Evolutionary conservation across 139 green algal species (phyloP), one percentile per base, ranked within the genome.

Genomic region (Dunaliella sp.): DNA sequence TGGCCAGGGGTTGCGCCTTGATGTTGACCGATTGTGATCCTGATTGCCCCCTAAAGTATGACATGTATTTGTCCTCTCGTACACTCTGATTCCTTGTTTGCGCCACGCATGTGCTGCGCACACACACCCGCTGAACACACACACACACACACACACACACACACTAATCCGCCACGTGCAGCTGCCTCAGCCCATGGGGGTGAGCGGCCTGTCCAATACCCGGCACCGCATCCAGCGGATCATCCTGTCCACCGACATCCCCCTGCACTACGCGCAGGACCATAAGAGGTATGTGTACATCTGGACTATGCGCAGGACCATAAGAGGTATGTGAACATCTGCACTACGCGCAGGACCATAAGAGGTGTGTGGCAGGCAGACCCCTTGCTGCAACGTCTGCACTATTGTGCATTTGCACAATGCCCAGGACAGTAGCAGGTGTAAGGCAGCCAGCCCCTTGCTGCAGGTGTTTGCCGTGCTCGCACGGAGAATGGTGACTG

Each of bases 201-300:
- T 86, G 34, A 79, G 75, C 74, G 86, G 84, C 3, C 34, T 83
- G 36, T 28, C 59, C 78, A 36, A 59, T 35, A 3, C 78, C 3
- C 24, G 33, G 2, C 36, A 73, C 24, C 78, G 82, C 34, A 76
- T 89, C 31, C 84, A 91, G 38, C 30, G 86, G 24, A 90, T 93
- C 77, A 88, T 94, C 37, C 88, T 92, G 87, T 76, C 65, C 31
- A 57, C 89, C 24, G 87, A 91, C 58, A 93, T 94, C 34, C 89
- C 88, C 31, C 33, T 38, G n/a, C 76, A 34, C n/a, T 28, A 36
- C 31, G 34, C 33, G n/a, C 31, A 16, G 7, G 48, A 65, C 16
- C 7, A 7, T 16, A 65, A 65, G 16, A 65, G 48, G 48, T 65
- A 16, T 65, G 48, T 26, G 7, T 65, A 7, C 48, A 26, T 65